A percentile compares a stretch with the other conserved stretches of the same genome.
phyloP scores from a whole-genome alignment of 164 flowering plant species.

The Aristolochia fimbriata region DNA sequence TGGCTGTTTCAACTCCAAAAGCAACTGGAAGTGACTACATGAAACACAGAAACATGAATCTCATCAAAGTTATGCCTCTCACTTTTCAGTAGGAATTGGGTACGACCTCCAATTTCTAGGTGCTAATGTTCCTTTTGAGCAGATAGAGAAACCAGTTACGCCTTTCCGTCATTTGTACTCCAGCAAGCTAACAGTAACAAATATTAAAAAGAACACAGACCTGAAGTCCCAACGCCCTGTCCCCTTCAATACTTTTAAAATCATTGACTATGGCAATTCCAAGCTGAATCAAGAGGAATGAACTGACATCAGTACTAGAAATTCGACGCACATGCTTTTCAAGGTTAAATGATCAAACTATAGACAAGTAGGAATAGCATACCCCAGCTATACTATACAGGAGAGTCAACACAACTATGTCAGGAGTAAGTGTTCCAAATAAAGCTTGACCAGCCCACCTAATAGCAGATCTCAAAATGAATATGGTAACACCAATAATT shows the following conservation, averaged over 20 bases:
- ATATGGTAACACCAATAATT: too few relatives aligned
- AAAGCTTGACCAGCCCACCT: constrained; percentile 99
- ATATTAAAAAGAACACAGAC: constrained; percentile 17
- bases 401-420: constrained; percentile 70
- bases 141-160: too few relatives aligned
- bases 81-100: too few relatives aligned
- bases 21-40: constrained; percentile 89
- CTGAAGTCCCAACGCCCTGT: constrained; percentile 83
- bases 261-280: constrained; percentile 95
- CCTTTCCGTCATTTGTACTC: too few relatives aligned
- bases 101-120: too few relatives aligned
- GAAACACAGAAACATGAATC: background rate
- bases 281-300: constrained; percentile 35
- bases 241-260: constrained; percentile 96
- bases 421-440: constrained; percentile 88
- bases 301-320: constrained; percentile 3
- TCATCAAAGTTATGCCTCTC: too few relatives aligned
- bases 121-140: too few relatives aligned
- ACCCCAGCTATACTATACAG: constrained; percentile 98
- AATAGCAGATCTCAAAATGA: constrained; percentile 4
- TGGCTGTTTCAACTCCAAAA: constrained; percentile 90
- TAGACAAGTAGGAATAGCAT: constrained; percentile 15
- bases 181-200: background rate
- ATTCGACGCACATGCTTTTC: background rate
- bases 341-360: background rate